Percentiles rank a stretch among this genome's conserved stretches.
These are phyloP conservation scores for Penicillium palitans DNA, from an alignment of 2,329 filamentous ascomycete genomes.

Conservation along the genomic window DNA sequence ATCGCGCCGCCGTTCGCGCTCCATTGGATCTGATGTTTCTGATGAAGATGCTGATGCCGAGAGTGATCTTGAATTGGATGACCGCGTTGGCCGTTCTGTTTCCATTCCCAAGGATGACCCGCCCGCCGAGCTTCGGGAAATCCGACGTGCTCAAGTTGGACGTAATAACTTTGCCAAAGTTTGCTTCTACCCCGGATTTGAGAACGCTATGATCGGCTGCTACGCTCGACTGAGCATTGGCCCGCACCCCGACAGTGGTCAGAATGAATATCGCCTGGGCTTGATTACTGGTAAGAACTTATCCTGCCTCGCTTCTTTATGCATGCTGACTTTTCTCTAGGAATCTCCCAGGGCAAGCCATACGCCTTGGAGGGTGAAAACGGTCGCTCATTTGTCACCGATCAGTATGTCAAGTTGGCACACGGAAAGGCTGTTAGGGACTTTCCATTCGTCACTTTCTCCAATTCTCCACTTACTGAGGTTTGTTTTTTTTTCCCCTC, in stretches of 20 bases:
- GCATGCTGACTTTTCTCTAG: conserved; percentile 44
- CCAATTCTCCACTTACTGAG: conserved; percentile 81
- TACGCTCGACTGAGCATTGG: conserved; percentile 85
- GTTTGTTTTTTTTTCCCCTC: conserved; percentile 47
- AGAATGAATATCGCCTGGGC: conserved; percentile 83
- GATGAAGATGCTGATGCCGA: conserved; percentile 68
- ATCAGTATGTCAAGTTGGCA: conserved; percentile 78
- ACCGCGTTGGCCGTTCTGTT: conserved; percentile 54
- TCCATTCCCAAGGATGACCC: conserved; percentile 62
- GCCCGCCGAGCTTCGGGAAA: conserved; percentile 73
- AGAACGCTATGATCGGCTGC: conserved; percentile 76
- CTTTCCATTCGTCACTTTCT: conserved; percentile 89
- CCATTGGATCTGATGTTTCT: conserved; percentile 61
- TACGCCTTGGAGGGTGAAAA: conserved; percentile 77
- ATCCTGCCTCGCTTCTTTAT: too few species aligned
- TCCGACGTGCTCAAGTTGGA: conserved; percentile 80
- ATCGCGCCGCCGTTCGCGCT: conserved; percentile 59
- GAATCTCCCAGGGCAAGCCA: conserved; percentile 73
- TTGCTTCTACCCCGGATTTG: conserved; percentile 91
- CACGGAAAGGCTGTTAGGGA: conserved; percentile 81
- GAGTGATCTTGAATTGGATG: conserved; percentile 77
- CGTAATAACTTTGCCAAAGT: conserved; percentile 84
- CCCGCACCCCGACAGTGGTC: conserved; percentile 68
- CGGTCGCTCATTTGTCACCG: conserved; percentile 76
- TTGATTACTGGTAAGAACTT: conserved; percentile 71